A percentile compares a stretch with the other conserved stretches of the same genome.
These are phyloP conservation scores for Boletus bicolor DNA, from an alignment of 768 basidiomycete genomes.

Conservation along the genomic window DNA sequence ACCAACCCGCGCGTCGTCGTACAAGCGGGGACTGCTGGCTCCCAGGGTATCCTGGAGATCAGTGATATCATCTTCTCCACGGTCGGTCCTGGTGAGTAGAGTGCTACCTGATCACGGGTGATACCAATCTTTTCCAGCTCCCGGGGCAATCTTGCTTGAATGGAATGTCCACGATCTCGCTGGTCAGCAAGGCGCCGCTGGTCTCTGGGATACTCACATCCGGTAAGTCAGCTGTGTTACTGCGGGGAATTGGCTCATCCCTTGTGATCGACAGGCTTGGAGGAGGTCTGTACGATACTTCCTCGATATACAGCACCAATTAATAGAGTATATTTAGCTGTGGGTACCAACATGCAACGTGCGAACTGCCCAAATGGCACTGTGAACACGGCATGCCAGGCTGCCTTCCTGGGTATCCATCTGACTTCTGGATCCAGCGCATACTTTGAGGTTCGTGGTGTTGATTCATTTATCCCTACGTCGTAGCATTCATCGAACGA, in stretches of 20 bases:
- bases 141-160: conserved; percentile 48
- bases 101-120: background rate
- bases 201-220: conserved; percentile 50
- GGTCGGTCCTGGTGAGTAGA: conserved; percentile 40
- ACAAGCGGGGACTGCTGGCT: conserved; percentile 40
- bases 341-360: conserved; percentile 50
- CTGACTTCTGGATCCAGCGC: conserved; percentile 50
- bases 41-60: conserved; percentile 58
- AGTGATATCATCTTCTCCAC: conserved; percentile 62
- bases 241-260: background rate
- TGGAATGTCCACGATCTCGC: conserved; percentile 61
- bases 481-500: background rate
- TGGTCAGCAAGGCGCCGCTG: conserved; percentile 50
- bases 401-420: conserved; percentile 66
- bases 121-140: conserved; percentile 21
- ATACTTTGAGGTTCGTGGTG: conserved; percentile 54
- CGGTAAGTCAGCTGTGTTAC: conserved; percentile 12
- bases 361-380: conserved; percentile 42
- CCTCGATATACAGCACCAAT: background rate
- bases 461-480: background rate
- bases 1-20: conserved; percentile 39
- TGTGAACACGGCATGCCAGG: conserved; percentile 46
- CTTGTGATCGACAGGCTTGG: conserved; percentile 19
- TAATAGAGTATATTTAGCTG: conserved; percentile 31
- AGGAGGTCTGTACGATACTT: conserved; percentile 18